Base-by-base conservation (phyloP, 2,329 filamentous ascomycete genomes). In the Penicillium hordei region DNA sequence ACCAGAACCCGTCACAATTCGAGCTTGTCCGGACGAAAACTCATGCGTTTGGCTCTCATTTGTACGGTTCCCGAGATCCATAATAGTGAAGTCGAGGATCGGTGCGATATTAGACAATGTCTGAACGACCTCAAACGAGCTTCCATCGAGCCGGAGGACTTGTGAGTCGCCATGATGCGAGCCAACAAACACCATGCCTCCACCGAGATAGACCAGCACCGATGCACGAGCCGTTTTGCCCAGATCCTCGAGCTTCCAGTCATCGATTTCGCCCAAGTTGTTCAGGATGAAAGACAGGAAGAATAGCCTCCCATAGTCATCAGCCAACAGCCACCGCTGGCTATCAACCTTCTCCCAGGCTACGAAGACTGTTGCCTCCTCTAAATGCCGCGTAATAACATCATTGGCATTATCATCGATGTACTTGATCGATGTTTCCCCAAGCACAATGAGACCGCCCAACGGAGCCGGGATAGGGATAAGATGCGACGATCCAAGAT, bases 131-230 rank as follows among this genome's bases (percentile, higher is more conserved):
- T 87, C 80, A 58, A 93, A 79, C 0, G 81, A 82, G 33, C 88
- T 80, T 52, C 83, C 81, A 44, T 78, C 74, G 53, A 92, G 83
- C 48, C 80, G 81, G 48, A 94, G 83, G 9, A 97, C 82, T 70
- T 97, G 92, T 1, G 91, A 95, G 72, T 99, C 91, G 36, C 93
- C 93, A 67, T 94, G 89, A 72, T 97, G 93, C 1, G 93, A 97
- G 12, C 90, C 94, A 40, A 99, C 82, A 71, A 96, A 97, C 13
- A 97, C 80, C 46, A 89, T 79, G 0, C 88, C 84, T 6, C 69
- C 74, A 10, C 75, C 75, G 8, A 97, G 81, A 69, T 95, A 94
- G 0, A 96, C 87, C 43, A 99, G 77, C 15, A 82, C 86, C 7
- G 87, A 89, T 10, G 93, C 90, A 64, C 90, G 84, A 15, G 92